phyloP scores from a whole-genome alignment of 805 yeast genomes.

The Monosporozyma unispora region DNA sequence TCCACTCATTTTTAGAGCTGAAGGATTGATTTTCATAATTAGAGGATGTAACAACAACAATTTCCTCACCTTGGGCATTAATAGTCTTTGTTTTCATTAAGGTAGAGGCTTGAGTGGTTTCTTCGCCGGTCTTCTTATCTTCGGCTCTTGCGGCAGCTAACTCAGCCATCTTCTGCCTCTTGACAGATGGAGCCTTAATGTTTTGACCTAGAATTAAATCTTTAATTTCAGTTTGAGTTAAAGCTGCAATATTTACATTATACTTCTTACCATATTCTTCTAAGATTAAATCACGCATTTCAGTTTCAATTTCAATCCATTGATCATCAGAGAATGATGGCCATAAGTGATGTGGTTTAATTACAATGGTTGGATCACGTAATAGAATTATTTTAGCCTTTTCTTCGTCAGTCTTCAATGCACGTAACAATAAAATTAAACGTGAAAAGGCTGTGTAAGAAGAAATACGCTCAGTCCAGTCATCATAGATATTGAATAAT shows the following conservation, averaged over 20 bases:
- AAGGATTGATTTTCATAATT: conserved; percentile 80
- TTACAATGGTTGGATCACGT: conserved; percentile 61
- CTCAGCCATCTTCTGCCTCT: conserved; percentile 77
- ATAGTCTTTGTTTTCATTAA: conserved; percentile 76
- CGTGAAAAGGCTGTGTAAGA: conserved; percentile 93
- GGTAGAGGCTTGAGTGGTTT: conserved; percentile 44
- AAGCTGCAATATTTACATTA: conserved; percentile 73
- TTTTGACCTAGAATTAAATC: conserved; percentile 94
- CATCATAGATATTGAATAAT: conserved; percentile 83
- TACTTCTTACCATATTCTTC: conserved; percentile 78
- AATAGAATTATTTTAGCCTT: conserved; percentile 64
- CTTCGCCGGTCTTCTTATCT: conserved; percentile 30
- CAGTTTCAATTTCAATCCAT: conserved; percentile 86
- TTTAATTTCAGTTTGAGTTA: conserved; percentile 88
- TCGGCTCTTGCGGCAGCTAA: conserved; percentile 43
- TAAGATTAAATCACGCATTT: conserved; percentile 78
- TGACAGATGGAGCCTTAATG: conserved; percentile 78
- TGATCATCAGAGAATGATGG: conserved; percentile 81
- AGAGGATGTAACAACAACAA: conserved; percentile 86
- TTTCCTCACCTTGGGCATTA: conserved; percentile 94
- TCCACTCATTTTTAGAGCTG: conserved; percentile 83
- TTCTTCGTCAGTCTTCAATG: conserved; percentile 68
- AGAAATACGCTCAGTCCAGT: conserved; percentile 79
- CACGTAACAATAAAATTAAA: conserved; percentile 71
- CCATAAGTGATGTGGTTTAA: conserved; percentile 84